These are phyloP conservation scores for Backusella luteola DNA, from an alignment of 192 early-diverging fungal species.

Conservation along the genomic window DNA sequence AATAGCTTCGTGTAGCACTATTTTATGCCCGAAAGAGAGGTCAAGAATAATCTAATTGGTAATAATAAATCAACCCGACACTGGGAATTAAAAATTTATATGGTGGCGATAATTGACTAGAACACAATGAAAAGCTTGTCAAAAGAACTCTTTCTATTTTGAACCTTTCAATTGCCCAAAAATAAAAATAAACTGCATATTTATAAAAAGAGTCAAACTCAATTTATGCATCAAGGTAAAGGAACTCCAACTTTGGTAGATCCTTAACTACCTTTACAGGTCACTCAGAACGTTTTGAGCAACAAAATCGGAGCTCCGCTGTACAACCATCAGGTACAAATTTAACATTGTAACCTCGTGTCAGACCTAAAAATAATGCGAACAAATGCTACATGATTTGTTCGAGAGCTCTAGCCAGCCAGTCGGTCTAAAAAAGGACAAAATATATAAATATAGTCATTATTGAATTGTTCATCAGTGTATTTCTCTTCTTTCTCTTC, in stretches of 20 bases:
- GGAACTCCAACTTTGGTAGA: background rate
- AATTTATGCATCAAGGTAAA: background rate
- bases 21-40: background rate
- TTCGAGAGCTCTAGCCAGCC: background rate
- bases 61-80: background rate
- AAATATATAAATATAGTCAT: slow-evolving; percentile 3
- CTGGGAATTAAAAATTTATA: background rate
- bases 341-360: slow-evolving; percentile 5
- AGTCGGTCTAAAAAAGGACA: background rate
- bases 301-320: background rate
- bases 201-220: background rate
- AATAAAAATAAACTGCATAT: background rate
- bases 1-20: background rate
- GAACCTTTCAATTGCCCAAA: background rate
- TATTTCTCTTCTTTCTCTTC: background rate
- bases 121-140: background rate
- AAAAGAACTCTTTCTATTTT: background rate
- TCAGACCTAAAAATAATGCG: background rate
- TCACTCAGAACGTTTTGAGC: background rate
- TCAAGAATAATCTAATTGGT: background rate
- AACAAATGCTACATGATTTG: background rate
- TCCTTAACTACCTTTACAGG: background rate
- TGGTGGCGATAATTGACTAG: background rate
- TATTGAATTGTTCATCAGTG: background rate
- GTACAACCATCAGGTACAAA: background rate